Evolutionary conservation across 257 asterid species (phyloP), one percentile per base, ranked within the genome.

Genomic region (Leonotis leonurus): DNA sequence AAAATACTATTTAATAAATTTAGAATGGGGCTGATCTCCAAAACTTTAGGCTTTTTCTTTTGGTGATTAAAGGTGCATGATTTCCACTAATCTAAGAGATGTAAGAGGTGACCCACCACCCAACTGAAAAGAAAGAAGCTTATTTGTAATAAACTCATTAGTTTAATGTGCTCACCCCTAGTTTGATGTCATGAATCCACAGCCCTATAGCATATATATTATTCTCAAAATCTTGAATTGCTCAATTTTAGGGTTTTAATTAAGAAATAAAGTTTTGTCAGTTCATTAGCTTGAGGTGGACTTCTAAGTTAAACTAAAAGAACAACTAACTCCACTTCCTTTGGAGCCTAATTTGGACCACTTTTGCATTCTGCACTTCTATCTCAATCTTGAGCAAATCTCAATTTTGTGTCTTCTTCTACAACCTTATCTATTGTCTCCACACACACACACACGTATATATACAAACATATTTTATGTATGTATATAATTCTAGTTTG

Each of bases 291-390:
- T 53, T 68, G 70, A 72, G 72, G 67, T 65, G 53, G 78, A 72
- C 70, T 68, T 30, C 52, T 73, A 1, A 53, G 62, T 64, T 67
- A 68, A 68, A 72, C 24, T 67, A 63, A 64, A 24, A 22, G 9
- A 18, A 13, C 59, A 57, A 71, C 77, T 59, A 72, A 72, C 75
- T 68, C 81, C 81, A 72, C 78, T 76, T 50, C 60, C 53, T 63
- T 76, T 76, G 81, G 78, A 76, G 73, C 72, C 57, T 68, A 32
- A 75, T 75, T 71, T 56, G 64, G 74, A 27, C 33, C 63, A 56
- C 26, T 70, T 40, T 60, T 56, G 46, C 45, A 67, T 20, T 63
- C 60, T 51, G 21, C 41, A 67, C 39, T 70, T 67, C 62, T 75
- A 56, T 35, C 68, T 66, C 61, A 33, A 56, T 75, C 73, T 59